These are phyloP conservation scores for Apiosordaria backusii DNA, from an alignment of 495 filamentous ascomycete species.

Conservation along the genomic window DNA sequence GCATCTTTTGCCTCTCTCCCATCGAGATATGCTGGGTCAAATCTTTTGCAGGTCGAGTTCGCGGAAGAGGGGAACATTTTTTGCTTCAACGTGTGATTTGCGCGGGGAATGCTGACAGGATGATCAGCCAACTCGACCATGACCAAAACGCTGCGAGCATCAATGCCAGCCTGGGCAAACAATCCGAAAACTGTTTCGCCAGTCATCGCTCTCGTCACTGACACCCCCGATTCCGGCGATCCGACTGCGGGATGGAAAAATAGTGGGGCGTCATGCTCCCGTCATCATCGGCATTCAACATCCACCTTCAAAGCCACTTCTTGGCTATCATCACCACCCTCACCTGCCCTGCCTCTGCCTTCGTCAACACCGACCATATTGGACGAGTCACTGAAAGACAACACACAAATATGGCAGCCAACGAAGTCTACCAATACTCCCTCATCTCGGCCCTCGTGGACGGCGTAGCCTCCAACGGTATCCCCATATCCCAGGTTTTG, in stretches of 20 bases:
- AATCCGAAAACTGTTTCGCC: neutral
- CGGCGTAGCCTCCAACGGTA: conserved; percentile 43
- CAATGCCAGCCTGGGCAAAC: neutral
- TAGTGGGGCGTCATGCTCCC: neutral
- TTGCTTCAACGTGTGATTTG: neutral
- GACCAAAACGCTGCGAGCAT: neutral
- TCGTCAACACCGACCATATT: neutral
- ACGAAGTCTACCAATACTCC: conserved; percentile 52
- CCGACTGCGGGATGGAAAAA: neutral
- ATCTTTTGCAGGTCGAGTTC: neutral
- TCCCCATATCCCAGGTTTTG: conserved; percentile 35
- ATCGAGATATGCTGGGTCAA: neutral
- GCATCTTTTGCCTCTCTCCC: neutral
- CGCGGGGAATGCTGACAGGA: too few species aligned
- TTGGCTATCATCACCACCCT: neutral
- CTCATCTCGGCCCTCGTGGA: conserved; percentile 52
- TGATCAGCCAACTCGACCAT: too few species aligned
- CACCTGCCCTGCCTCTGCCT: neutral
- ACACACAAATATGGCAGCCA: conserved; percentile 24
- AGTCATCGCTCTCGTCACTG: neutral
- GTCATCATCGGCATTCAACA: neutral
- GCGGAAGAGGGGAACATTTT: neutral
- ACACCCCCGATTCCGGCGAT: neutral
- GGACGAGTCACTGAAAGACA: neutral
- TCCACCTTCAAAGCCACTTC: too few species aligned